Base-by-base conservation (phyloP, 805 yeast genomes). In the Starmerella cellae region DNA sequence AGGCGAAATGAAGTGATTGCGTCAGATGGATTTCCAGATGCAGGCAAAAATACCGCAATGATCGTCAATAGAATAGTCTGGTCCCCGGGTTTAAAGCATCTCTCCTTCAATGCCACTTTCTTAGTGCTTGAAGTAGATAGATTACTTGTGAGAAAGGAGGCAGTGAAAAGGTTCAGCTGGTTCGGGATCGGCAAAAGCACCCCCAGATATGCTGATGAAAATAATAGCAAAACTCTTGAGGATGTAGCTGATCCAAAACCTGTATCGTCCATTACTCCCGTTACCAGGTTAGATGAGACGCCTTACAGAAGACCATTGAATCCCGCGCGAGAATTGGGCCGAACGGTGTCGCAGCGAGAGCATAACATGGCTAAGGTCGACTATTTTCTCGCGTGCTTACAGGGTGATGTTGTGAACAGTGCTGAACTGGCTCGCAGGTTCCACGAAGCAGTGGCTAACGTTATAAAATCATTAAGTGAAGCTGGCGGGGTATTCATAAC, bases 371-470 rank as follows among this genome's bases (percentile, higher is more conserved):
- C 51, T 4, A 38, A 37, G 19, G 44, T 47, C 11, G 52, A 48
- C 41, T 48, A 48, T 41, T 22, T 20, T 14, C 36, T 48, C 1
- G 51, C 51, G 17, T 47, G 50, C 22, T 16, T 47, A 18, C 52
- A 48, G 37, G 36, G 32, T 13, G 48, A 48, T 21, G 52, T 39
- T 4, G 41, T 20, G 4, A 23, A 38, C 19, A 35, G 44, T 32
- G 19, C 19, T 9, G 48, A 50, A 14, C 40, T 51, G 33, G 51
- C 54, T 0, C 33, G 44, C 5, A 39, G 49, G 20, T 48, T 42
- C 41, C 48, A 43, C 33, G 28, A 33, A 4, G 39, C 43, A 2
- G 48, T 51, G 19, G 18, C 19, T 1, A 34, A 22, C 10, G 41
- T 37, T 13, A 28, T 35, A 11, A n/a, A 39, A 18, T 21, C 37